These are phyloP conservation scores for Chalciporus sphaerocephalus DNA, from an alignment of 768 basidiomycete genomes.

Conservation along the genomic window DNA sequence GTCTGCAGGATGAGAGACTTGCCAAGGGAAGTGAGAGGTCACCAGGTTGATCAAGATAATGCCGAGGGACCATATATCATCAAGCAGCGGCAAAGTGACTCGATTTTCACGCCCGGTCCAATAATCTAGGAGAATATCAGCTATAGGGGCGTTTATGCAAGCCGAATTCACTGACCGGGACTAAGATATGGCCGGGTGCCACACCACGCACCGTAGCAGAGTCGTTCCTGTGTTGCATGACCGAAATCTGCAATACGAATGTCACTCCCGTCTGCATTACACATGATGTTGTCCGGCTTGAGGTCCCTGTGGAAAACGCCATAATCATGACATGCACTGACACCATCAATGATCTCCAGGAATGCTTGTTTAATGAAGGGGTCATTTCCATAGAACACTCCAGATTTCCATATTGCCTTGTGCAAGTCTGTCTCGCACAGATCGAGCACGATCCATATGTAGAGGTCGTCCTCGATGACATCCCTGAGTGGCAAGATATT, in stretches of 20 bases:
- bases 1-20: conserved; percentile 5
- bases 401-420: conserved; percentile 46
- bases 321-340: conserved; percentile 65
- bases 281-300: conserved; percentile 82
- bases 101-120: conserved; percentile 35
- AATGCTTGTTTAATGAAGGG: conserved; percentile 62
- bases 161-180: conserved; percentile 66
- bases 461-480: conserved; percentile 52
- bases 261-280: conserved; percentile 45
- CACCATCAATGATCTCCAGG: conserved; percentile 72
- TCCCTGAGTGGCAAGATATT: conserved; percentile 67
- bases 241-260: conserved; percentile 79
- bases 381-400: conserved; percentile 52
- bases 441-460: conserved; percentile 65
- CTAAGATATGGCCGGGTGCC: conserved; percentile 67
- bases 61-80: conserved; percentile 69
- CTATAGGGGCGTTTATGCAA: conserved; percentile 1
- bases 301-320: conserved; percentile 82
- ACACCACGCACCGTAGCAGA: conserved; percentile 50
- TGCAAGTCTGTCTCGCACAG: conserved; percentile 64
- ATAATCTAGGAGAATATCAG: conserved; percentile 44
- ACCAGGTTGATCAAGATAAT: conserved; percentile 85
- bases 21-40: conserved; percentile 40
- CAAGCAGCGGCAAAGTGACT: conserved; percentile 25
- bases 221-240: conserved; percentile 44